Percentiles rank a stretch among this genome's conserved stretches.
phyloP scores from a whole-genome alignment of 2,329 filamentous ascomycete genomes.

The Myriosclerotinia duriaeana region DNA sequence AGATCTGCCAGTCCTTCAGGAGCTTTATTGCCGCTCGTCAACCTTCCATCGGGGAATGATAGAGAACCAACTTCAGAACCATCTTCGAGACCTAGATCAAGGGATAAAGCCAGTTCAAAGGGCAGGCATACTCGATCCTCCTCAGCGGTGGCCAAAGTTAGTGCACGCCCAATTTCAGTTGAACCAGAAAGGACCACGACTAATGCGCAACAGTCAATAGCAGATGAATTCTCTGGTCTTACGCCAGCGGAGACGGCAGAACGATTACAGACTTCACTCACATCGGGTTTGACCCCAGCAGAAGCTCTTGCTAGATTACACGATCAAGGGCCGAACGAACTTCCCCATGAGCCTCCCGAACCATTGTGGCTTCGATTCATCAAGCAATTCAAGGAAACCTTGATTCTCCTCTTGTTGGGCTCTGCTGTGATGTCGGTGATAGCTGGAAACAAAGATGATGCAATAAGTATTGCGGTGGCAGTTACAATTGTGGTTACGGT shows the following conservation, averaged over 20 bases:
- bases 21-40: conserved; percentile 37
- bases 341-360: conserved; percentile 90
- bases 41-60: conserved; percentile 34
- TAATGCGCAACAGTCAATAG: conserved; percentile 41
- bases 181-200: conserved; percentile 14
- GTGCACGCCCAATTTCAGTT: conserved; percentile 24
- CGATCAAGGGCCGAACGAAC: conserved; percentile 86
- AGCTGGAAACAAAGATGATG: conserved; percentile 92
- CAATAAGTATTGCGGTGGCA: conserved; percentile 89
- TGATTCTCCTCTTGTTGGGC: conserved; percentile 87
- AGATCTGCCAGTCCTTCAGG: conserved; percentile 37
- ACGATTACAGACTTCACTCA: conserved; percentile 78
- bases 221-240: conserved; percentile 64
- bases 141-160: conserved; percentile 41
- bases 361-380: conserved; percentile 92
- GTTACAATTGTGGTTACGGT: conserved; percentile 97
- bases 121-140: conserved; percentile 37
- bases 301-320: conserved; percentile 79
- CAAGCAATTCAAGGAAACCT: conserved; percentile 93
- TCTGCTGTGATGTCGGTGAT: conserved; percentile 87
- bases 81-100: conserved; percentile 31
- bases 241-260: conserved; percentile 76
- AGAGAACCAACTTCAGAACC: conserved; percentile 32
- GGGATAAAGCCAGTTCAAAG: conserved; percentile 34
- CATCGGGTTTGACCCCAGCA: conserved; percentile 73